Evolutionary conservation across 192 early-diverging fungal species (phyloP).

Genomic region (Coemansia sp.): DNA sequence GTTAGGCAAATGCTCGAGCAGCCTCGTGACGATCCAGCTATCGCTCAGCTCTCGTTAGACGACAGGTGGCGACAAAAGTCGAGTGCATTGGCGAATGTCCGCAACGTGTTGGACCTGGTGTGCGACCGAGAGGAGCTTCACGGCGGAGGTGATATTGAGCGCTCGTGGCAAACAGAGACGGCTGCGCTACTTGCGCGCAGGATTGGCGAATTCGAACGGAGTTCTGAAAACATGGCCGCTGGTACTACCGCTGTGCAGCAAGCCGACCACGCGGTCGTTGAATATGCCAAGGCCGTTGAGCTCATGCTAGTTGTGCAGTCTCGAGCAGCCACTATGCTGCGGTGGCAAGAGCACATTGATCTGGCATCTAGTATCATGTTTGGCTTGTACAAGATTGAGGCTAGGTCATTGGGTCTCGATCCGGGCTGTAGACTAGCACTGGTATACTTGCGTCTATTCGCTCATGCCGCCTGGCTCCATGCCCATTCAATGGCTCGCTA

Average conservation of each 20-base stretch:
- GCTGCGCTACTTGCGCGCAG: slow-evolving; percentile 6
- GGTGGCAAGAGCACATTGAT: slow-evolving; percentile 1
- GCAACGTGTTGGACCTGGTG: not conserved
- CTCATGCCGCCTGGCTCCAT: slow-evolving; percentile 38
- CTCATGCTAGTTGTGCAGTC: slow-evolving; percentile 9
- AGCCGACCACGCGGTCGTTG: slow-evolving; percentile 7
- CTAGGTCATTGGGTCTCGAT: slow-evolving; percentile 33
- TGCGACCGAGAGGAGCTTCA: not conserved
- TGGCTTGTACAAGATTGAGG: slow-evolving; percentile 31
- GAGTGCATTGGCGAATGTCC: not conserved
- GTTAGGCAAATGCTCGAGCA: slow-evolving; percentile 40
- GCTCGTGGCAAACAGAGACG: not conserved
- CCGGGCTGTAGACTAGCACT: slow-evolving; percentile 19
- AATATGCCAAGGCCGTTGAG: slow-evolving; percentile 16
- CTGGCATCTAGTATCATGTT: slow-evolving; percentile 30
- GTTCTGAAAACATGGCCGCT: not conserved
- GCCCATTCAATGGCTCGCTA: slow-evolving; percentile 12
- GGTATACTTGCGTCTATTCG: slow-evolving; percentile 30
- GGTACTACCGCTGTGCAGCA: not conserved
- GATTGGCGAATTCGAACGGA: not conserved
- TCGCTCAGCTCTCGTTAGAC: slow-evolving; percentile 9
- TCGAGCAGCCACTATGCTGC: not conserved
- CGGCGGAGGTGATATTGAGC: not conserved
- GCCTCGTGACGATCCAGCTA: slow-evolving; percentile 13
- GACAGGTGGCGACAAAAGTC: slow-evolving; percentile 3